Evolutionary conservation across 2,329 filamentous ascomycete species (phyloP).

Genomic region (Cryphonectria naterciae): DNA sequence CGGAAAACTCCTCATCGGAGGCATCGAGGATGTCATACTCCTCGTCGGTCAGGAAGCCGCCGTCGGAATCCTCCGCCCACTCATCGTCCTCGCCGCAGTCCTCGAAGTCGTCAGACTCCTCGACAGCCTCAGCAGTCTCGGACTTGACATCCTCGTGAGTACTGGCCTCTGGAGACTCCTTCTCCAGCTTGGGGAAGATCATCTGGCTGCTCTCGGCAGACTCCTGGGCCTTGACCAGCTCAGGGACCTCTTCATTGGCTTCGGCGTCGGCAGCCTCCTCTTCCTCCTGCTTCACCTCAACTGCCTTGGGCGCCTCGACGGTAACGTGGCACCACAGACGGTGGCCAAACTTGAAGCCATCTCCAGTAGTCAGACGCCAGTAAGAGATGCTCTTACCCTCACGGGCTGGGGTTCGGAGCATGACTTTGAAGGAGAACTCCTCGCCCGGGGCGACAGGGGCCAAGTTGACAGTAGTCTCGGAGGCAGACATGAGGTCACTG

Average conservation of each 20-base stretch:
- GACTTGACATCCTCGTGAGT: conserved; percentile 65
- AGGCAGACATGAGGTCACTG: conserved; percentile 74
- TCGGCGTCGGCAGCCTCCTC: conserved; percentile 24
- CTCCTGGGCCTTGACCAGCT: conserved; percentile 37
- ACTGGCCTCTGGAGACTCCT: conserved; percentile 84
- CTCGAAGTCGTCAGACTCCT: conserved; percentile 53
- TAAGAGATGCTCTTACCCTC: conserved; percentile 87
- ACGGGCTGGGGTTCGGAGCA: conserved; percentile 78
- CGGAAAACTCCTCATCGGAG: conserved; percentile 81
- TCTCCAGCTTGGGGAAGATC: conserved; percentile 96
- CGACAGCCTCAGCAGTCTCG: conserved; percentile 56
- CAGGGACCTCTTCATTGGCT: conserved; percentile 32
- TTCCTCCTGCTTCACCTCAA: conserved; percentile 22
- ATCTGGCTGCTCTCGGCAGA: conserved; percentile 64
- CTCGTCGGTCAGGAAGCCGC: conserved; percentile 91
- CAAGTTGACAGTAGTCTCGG: conserved; percentile 79
- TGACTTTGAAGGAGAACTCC: conserved; percentile 78
- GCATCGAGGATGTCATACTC: conserved; percentile 98
- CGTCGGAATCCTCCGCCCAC: conserved; percentile 64
- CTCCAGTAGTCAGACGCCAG: conserved; percentile 87
- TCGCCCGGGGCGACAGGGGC: conserved; percentile 72
- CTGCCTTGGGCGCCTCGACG: conserved; percentile 55
- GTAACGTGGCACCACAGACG: conserved; percentile 93
- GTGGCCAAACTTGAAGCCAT: conserved; percentile 85
- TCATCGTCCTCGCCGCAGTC: conserved; percentile 61